Base-by-base conservation (phyloP, 768 basidiomycete genomes). In the Boletus speciosus region DNA sequence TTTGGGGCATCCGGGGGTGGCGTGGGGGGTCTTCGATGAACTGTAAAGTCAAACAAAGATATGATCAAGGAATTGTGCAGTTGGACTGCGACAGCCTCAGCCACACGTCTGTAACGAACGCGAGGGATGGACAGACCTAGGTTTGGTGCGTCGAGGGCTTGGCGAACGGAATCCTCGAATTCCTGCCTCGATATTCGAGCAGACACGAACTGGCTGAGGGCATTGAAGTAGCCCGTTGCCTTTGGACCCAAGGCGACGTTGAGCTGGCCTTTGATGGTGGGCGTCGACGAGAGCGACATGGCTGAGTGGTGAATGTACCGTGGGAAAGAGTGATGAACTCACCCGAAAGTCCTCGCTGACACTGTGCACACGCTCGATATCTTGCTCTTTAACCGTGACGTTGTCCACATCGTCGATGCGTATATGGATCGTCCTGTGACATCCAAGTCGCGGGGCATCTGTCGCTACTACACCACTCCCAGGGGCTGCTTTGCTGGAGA, bases 21-120 rank as follows among this genome's bases (percentile, higher is more conserved):
- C 1, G 87, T 83, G 0, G 81, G 80, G 2, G 82, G 82, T 39
- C 86, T 80, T 60, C 85, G 82, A 60, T 86, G 82, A 0, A 82
- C 81, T 2, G 88, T 88, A 23, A 86, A 86, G 68, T 90, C 89
- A 57, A 92, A 89, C 15, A 93, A 70, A 2, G 90, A 90, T 31
- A 92, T 90, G 35, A 93, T 84, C 32, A 93, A 76, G 11, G 90
- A 84, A 68, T 93, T 93, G 66, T 93, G 90, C 2, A 91, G 73
- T 68, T 90, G 88, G 29, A 90, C 86, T 86, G 56, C n/a, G 40
- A 10, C 52, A 32, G 27, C 25, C 52, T 66, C 23, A 63, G 62
- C 29, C 12, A n/a, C 16, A 11, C 11, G 39, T 31, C 15, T 36
- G 43, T 19, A 19, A 25, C 7, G 27, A 15, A 15, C 19, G 48